These are phyloP conservation scores for Houttuynia cordata DNA, from an alignment of 164 flowering plant species.

Conservation along the genomic window DNA sequence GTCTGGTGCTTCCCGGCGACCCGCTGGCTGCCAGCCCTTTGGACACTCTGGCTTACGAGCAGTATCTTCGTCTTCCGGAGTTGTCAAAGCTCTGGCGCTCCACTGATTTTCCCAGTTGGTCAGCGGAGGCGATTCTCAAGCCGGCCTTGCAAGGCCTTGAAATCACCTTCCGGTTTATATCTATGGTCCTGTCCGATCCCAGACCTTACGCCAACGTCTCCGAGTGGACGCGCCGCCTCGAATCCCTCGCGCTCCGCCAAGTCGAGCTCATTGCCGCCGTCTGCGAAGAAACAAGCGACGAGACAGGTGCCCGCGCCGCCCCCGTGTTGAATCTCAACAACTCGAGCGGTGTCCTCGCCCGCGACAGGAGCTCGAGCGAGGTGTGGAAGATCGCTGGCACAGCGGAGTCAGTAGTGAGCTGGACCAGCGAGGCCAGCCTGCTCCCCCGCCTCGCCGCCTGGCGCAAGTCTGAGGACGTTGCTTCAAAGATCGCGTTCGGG, in stretches of 20 bases:
- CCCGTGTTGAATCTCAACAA: conserved; percentile 50
- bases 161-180: conserved; percentile 73
- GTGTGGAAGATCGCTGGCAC: conserved; percentile 60
- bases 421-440: conserved; percentile 60
- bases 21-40: conserved; percentile 13
- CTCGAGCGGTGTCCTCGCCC: conserved; percentile 31
- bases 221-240: conserved; percentile 69
- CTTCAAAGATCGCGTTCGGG: conserved; percentile 43
- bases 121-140: conserved; percentile 42
- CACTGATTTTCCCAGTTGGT: conserved; percentile 59
- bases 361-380: conserved; percentile 54
- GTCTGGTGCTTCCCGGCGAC: conserved; percentile 6
- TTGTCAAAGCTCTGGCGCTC: conserved; percentile 46
- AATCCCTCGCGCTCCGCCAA: conserved; percentile 43
- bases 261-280: conserved; percentile 52
- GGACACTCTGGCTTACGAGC: conserved; percentile 56
- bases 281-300: conserved; percentile 44
- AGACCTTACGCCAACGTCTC: conserved; percentile 54
- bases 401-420: conserved; percentile 35
- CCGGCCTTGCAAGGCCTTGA: conserved; percentile 80
- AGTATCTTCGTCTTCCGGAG: conserved; percentile 62
- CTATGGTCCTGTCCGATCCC: conserved; percentile 59
- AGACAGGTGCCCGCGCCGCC: conserved; percentile 27
- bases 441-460: conserved; percentile 76
- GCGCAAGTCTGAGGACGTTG: conserved; percentile 54